These are phyloP conservation scores for Caryopteris hybrid DNA, from an alignment of 305 asterid genomes.

Conservation along the genomic window DNA sequence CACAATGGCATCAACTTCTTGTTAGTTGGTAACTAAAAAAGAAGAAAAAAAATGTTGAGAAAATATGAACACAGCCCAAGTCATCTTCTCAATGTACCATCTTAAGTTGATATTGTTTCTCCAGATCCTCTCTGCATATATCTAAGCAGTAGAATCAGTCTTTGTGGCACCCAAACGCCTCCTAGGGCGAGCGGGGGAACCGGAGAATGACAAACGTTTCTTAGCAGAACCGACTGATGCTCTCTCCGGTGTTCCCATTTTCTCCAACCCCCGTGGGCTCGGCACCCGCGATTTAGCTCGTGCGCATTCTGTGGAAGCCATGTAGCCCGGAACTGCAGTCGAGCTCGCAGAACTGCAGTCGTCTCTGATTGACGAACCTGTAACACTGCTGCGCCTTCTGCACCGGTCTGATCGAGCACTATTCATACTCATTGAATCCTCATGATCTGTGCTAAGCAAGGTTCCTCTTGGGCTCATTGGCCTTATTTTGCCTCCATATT, in stretches of 20 bases:
- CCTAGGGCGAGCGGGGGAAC: conserved; percentile 44
- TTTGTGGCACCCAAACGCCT: conserved; percentile 47
- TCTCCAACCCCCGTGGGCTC: conserved; percentile 47
- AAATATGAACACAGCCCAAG: not conserved
- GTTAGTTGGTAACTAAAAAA: not conserved
- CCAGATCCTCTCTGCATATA: too few species aligned
- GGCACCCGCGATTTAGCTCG: conserved; percentile 53
- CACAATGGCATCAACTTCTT: not conserved
- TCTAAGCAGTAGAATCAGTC: conserved; percentile 16
- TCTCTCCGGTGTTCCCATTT: conserved; percentile 41
- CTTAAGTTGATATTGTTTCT: too few species aligned
- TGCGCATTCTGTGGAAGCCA: conserved; percentile 62
- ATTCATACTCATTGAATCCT: conserved; percentile 52
- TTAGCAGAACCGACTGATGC: conserved; percentile 31
- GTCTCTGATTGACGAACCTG: conserved; percentile 60
- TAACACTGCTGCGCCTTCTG: conserved; percentile 54
- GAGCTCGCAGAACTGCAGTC: conserved; percentile 65
- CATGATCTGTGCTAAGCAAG: conserved; percentile 39
- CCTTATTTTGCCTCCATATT: conserved; percentile 27
- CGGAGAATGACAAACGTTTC: conserved; percentile 63
- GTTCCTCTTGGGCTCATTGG: conserved; percentile 42
- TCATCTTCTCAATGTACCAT: not conserved
- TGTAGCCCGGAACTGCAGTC: conserved; percentile 52
- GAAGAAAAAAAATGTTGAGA: not conserved
- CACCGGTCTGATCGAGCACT: conserved; percentile 49